Base-by-base conservation (phyloP, 352 stramenopile genomes). In the Elongisporangium prolatum region DNA sequence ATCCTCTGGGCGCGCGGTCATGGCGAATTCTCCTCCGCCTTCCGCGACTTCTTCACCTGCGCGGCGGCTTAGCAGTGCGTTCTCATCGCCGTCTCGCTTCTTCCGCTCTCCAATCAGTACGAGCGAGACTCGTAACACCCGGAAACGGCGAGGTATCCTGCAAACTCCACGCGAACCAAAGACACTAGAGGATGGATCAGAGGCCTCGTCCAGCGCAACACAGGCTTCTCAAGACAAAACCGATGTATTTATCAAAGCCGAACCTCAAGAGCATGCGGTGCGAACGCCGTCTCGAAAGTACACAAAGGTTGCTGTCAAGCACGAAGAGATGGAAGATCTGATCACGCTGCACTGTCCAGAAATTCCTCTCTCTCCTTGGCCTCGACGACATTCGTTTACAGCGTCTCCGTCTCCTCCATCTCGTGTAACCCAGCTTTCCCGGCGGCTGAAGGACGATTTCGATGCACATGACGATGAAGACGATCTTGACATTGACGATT, bases 81-180 rank as follows among this genome's bases (percentile, higher is more conserved):
- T 72, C 11, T 73, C 63, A 22, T 94, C 83, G 2, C 85, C 85
- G 5, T 92, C 85, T 13, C 70, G 60, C 18, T 94, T 91, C 64
- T 89, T 94, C 55, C 81, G 83, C 17, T 92, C 83, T 20, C 83
- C 85, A 17, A 17, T 9, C 34, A 44, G 34, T 44, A 44, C 34
- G 34, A 44, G 34, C 11, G 34, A 44, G 34, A 17, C 34, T 13
- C 10, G 34, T 13, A 44, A 44, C 10, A 44, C 34, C 11, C 9
- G 34, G 9, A 44, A 44, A 44, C 34, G 34, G 4, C 34, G 34
- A 44, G 34, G 34, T 17, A 44, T 44, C 11, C 5, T 44, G 11
- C 34, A 44, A 44, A 44, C 34, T 3, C 11, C 34, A 6, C 34
- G 34, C 34, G 11, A 16, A 17, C 17, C 34, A 44, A 44, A 44